Evolutionary conservation across 2,329 filamentous ascomycete genomes (phyloP), one percentile per base, ranked within the genome.

Genomic region (Ceratocystiopsis minuta): DNA sequence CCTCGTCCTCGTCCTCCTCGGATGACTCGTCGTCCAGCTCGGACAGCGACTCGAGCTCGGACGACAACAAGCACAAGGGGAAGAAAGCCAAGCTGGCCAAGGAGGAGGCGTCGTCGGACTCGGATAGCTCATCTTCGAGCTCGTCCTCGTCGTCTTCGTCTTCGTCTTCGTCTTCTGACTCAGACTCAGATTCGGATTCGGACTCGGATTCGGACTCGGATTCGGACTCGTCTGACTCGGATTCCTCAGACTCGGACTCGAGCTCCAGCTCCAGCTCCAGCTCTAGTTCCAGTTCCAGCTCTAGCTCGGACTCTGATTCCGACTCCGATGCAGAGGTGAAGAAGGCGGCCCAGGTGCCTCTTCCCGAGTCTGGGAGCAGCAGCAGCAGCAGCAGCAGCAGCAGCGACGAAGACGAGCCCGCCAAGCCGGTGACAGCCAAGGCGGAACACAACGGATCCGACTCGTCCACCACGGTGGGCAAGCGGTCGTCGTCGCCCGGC

Each of bases 391-490:
- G n/a, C 34, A 20, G 17, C 16, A 36, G 37, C 36, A 45, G 45
- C 43, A 37, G 40, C 38, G 16, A 17, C 14, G 39, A 36, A 36
- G 32, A 33, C 32, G 15, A 33, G 32, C 13, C 12, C 32, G 13
- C 32, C 32, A 33, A 33, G 32, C 24, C 24, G 9, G 24, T 10
- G 5, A 10, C 24, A 28, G 11, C 24, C 24, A 32, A 17, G 28
- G 24, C 37, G 28, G 39, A 41, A 5, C 48, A 50, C 15, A 50
- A 43, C 40, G 58, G 49, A 13, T 65, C 61, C 3, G 62, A 66
- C 43, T 59, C 55, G 16, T 60, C 60, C 15, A 57, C 60, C 12
- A 76, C 72, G 4, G 53, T 75, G 37, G 65, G 66, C 51, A 64
- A 66, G 51, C 62, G 13, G 32, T 33, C 32, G 37, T n/a, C 63